Conservation (phyloP, 805 yeast species). For the Naumovozyma castellii region DNA sequence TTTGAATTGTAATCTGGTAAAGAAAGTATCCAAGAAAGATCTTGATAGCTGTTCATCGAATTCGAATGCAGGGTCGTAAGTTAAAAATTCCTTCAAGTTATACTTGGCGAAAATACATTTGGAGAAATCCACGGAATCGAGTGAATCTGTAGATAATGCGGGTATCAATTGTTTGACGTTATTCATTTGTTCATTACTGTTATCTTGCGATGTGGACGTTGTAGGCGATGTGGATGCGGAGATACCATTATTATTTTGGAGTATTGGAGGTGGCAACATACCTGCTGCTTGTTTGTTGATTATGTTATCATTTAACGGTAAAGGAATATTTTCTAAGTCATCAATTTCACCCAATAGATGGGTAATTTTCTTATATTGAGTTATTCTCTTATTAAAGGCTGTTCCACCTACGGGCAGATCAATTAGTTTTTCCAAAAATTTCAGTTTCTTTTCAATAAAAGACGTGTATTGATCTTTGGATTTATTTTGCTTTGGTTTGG, state of each 20-base stretch:
- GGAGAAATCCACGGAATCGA: slow-evolving; percentile 34
- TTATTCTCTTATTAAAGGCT: slow-evolving; percentile 24
- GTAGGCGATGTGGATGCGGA: background rate
- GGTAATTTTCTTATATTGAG: slow-evolving; percentile 31
- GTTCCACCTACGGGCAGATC: slow-evolving; percentile 23
- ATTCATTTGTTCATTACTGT: background rate
- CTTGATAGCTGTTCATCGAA: slow-evolving; percentile 42
- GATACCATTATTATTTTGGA: background rate
- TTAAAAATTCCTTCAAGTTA: slow-evolving; percentile 36
- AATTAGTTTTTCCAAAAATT: slow-evolving; percentile 40
- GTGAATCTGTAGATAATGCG: slow-evolving; percentile 17
- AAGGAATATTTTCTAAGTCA: slow-evolving; percentile 3
- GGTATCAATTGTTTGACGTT: slow-evolving; percentile 5
- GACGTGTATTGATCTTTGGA: slow-evolving; percentile 46
- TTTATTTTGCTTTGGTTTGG: background rate
- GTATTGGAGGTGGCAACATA: background rate
- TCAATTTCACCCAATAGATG: slow-evolving; percentile 25
- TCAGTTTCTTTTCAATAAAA: slow-evolving; percentile 45
- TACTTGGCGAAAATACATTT: slow-evolving; percentile 39
- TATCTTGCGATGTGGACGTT: no score
- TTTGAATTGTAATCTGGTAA: slow-evolving; percentile 45
- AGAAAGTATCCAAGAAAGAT: slow-evolving; percentile 43
- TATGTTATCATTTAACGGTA: background rate
- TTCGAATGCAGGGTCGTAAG: slow-evolving; percentile 42
- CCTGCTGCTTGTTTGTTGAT: background rate